Evolutionary conservation across 139 green algal species (phyloP), one percentile per base, ranked within the genome.

Genomic region (Chlamydomonas schloesseri): DNA sequence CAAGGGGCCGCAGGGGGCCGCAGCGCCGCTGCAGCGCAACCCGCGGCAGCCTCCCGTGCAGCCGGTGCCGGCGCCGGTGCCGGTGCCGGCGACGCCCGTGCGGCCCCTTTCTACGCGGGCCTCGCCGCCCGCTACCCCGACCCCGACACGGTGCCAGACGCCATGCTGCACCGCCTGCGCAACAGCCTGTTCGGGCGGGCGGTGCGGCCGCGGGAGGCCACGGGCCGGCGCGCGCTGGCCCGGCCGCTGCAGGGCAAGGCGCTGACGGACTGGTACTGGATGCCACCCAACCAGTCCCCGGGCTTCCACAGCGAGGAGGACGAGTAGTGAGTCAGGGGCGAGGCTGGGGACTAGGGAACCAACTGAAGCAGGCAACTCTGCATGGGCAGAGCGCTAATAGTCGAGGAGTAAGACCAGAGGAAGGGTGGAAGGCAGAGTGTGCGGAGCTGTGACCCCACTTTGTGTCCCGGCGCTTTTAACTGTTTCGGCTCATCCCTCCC

Each of bases 221-320:
- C 86, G 3, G 86, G 86, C 31, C 70, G 86, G 29, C 79, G 86
- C 10, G 78, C 78, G 36, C 79, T 90, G 28, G 86, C 86, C 9
- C 64, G 72, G 58, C 72, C 62, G 29, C 62, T 90, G 31, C 79
- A 90, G 42, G 86, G 79, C 33, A 33, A 47, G 17, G 31, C 46
- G 78, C 50, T 89, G 46, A 79, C 86, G 11, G 65, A 73, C 60
- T 89, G 71, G 71, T 89, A 87, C 64, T 90, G 84, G 47, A 65
- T 83, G 42, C 86, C 86, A 31, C 78, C 86, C 14, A 37, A 31
- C 14, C 33, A 72, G 31, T n/a, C 83, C 47, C 86, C 86, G 11
- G 86, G 86, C 60, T 78, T 84, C 57, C 86, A 89, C 78, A 89
- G 83, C 78, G 86, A 89, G 71, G 86, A 86, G 60, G n/a, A n/a